A percentile compares a stretch with the other conserved stretches of the same genome.
Evolutionary conservation across 352 stramenopile species (phyloP).

Genomic region (Phytophthora constricta): DNA sequence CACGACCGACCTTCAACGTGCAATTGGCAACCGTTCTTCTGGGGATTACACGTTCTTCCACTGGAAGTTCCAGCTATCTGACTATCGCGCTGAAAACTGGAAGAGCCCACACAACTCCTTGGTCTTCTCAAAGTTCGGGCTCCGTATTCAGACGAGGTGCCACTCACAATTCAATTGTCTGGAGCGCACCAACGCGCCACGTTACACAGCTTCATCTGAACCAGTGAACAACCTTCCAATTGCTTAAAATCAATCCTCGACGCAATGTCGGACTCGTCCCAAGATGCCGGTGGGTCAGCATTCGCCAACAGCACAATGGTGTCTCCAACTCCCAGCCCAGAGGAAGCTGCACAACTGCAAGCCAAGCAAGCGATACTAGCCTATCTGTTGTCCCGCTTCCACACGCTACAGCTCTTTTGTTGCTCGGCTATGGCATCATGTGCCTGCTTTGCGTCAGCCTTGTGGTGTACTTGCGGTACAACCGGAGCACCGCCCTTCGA

Average conservation of each 20-base stretch:
- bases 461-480: slow-evolving; percentile 56
- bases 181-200: slow-evolving; percentile 7
- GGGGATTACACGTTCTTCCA: not conserved
- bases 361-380: slow-evolving; percentile 42
- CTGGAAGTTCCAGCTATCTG: slow-evolving; percentile 1
- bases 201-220: slow-evolving; percentile 4
- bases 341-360: slow-evolving; percentile 31
- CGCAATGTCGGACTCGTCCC: slow-evolving; percentile 25
- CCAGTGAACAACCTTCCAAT: not conserved
- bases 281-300: slow-evolving; percentile 15
- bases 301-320: slow-evolving; percentile 7
- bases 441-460: slow-evolving; percentile 52
- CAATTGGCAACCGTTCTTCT: not conserved
- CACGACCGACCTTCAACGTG: not conserved
- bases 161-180: slow-evolving; percentile 36
- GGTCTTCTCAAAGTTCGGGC: slow-evolving; percentile 6
- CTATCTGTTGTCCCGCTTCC: slow-evolving; percentile 47
- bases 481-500: slow-evolving; percentile 50
- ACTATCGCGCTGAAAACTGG: slow-evolving; percentile 15
- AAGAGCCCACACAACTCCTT: not conserved
- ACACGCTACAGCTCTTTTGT: slow-evolving; percentile 64
- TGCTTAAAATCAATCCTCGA: slow-evolving; percentile 6
- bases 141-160: not conserved
- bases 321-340: slow-evolving; percentile 37
- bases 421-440: slow-evolving; percentile 68